phyloP scores from a whole-genome alignment of 345 rosid genomes.

The Salix brachista region DNA sequence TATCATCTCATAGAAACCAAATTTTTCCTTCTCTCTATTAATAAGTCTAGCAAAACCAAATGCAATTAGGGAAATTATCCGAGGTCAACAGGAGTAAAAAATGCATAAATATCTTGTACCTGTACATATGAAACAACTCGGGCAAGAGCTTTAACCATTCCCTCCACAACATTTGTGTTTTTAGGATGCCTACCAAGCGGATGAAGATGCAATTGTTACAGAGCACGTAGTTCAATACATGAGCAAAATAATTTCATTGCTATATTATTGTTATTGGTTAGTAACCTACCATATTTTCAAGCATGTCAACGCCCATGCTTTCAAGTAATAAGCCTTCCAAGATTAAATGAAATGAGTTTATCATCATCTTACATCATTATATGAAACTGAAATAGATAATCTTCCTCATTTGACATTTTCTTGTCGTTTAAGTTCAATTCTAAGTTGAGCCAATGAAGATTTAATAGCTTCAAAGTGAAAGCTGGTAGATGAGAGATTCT shows the following conservation, averaged over 20 bases:
- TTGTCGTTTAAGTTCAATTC: neutral
- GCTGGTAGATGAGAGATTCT: neutral
- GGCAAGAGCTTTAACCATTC: slow-evolving; percentile 95
- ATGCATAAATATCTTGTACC: slow-evolving; percentile 42
- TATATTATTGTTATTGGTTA: too few species aligned
- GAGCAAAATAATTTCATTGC: too few species aligned
- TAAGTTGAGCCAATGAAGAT: too few species aligned
- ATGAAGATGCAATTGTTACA: slow-evolving; percentile 13
- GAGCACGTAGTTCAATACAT: too few species aligned
- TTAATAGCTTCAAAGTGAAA: neutral
- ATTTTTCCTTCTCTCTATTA: neutral
- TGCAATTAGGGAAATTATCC: neutral
- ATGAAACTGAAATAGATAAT: neutral
- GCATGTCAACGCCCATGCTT: too few species aligned
- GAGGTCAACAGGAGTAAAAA: neutral
- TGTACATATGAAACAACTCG: slow-evolving; percentile 91
- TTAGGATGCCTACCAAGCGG: slow-evolving; percentile 67
- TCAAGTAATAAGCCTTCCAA: too few species aligned
- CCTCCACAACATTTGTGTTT: slow-evolving; percentile 96
- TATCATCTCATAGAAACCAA: neutral
- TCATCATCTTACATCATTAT: too few species aligned
- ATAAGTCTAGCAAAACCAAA: neutral
- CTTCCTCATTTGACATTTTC: neutral
- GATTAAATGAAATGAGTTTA: too few species aligned
- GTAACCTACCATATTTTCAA: too few species aligned